phyloP scores from a whole-genome alignment of 2,329 filamentous ascomycete genomes.

The Aspergillus sp. region DNA sequence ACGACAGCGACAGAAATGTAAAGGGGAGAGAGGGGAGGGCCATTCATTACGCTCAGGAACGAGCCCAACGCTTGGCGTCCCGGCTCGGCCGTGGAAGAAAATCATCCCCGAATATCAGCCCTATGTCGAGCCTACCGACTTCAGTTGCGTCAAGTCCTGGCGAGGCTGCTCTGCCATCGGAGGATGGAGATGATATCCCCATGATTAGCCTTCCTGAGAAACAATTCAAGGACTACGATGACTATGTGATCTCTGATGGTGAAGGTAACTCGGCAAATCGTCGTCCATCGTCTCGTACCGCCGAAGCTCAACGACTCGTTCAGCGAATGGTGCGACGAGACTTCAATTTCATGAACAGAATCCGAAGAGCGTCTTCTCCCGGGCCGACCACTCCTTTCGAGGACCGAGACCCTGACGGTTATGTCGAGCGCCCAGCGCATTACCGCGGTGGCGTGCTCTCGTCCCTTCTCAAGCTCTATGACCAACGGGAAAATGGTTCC shows the following conservation, averaged over 20 bases:
- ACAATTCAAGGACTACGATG: constrained; percentile 22
- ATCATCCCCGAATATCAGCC: constrained; percentile 20
- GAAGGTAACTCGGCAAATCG: constrained; percentile 19
- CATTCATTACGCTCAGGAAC: constrained; percentile 27
- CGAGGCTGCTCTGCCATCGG: constrained; percentile 17
- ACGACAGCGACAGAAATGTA: constrained; percentile 25
- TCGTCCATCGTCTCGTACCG: constrained; percentile 16
- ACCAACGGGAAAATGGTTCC: constrained; percentile 38
- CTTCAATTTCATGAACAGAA: constrained; percentile 24
- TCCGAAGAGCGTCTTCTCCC: constrained; percentile 27
- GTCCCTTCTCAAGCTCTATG: constrained; percentile 63
- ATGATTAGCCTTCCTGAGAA: constrained; percentile 29
- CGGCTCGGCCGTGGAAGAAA: constrained; percentile 24
- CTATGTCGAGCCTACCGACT: constrained; percentile 20
- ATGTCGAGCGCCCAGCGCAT: constrained; percentile 57
- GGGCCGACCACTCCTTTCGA: constrained; percentile 26
- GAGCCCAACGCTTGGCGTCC: constrained; percentile 27
- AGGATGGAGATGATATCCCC: constrained; percentile 29
- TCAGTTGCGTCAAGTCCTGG: constrained; percentile 23
- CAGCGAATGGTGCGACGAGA: constrained; percentile 31
- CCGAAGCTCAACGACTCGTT: constrained; percentile 27
- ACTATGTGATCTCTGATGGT: constrained; percentile 19
- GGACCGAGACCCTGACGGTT: constrained; percentile 48
- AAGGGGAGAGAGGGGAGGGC: constrained; percentile 28
- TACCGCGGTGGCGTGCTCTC: constrained; percentile 68